Evolutionary conservation across 371 early-diverging fungal species (phyloP).

Genomic region (Mortierella sp.): DNA sequence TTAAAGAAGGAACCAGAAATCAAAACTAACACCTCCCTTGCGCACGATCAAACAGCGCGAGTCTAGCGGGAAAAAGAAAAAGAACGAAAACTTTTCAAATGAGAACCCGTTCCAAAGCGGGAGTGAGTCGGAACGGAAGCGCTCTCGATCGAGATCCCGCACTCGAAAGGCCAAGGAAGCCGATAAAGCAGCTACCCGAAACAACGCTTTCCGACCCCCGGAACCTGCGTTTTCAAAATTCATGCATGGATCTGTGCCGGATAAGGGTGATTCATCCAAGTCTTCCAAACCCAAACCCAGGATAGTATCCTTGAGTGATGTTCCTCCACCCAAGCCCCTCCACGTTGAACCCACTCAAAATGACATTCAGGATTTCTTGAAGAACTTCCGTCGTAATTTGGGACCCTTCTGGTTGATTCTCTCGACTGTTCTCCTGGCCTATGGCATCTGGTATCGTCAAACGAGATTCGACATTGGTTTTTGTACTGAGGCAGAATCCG

Average conservation of each 20-base stretch:
- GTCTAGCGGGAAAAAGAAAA: slow-evolving; percentile 12
- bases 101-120: slow-evolving; percentile 49
- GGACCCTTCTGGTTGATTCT: slow-evolving; percentile 14
- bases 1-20: too few species aligned
- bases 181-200: slow-evolving; percentile 4
- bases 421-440: slow-evolving; percentile 19
- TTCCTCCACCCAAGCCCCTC: slow-evolving; percentile 30
- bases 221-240: slow-evolving; percentile 44
- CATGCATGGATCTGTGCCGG: slow-evolving; percentile 24
- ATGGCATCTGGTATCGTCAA: slow-evolving; percentile 44
- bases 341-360: slow-evolving; percentile 1
- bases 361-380: slow-evolving; percentile 7
- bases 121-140: slow-evolving; percentile 29
- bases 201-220: slow-evolving; percentile 31
- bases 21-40: too few species aligned
- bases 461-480: slow-evolving; percentile 35
- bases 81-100: slow-evolving; percentile 32
- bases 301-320: slow-evolving; percentile 4
- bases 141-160: slow-evolving; percentile 32
- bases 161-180: slow-evolving; percentile 23
- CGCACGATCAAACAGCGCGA: neutral
- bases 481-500: slow-evolving; percentile 21
- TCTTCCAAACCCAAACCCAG: slow-evolving; percentile 9
- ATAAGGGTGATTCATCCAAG: slow-evolving; percentile 8
- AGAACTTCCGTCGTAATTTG: slow-evolving; percentile 15